These are phyloP conservation scores for Pythium phragmiticola DNA, from an alignment of 352 stramenopile species.

Conservation along the genomic window DNA sequence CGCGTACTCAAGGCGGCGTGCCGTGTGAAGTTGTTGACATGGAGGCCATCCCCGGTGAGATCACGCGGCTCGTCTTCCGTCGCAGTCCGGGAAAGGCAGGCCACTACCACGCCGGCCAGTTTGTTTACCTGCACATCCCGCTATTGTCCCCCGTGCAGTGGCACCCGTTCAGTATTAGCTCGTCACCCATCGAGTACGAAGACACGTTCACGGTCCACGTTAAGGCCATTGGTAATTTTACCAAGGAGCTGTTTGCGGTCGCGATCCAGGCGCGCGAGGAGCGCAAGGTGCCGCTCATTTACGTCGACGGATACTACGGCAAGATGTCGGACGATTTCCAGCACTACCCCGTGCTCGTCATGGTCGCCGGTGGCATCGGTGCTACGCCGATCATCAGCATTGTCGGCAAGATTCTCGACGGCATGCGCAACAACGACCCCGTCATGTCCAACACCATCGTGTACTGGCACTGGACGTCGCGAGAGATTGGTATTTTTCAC, in stretches of 20 bases:
- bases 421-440: constrained; percentile 76
- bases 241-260: constrained; percentile 69
- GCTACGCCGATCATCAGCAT: constrained; percentile 89
- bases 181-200: constrained; percentile 80
- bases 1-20: constrained; percentile 64
- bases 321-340: constrained; percentile 85
- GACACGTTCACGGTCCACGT: constrained; percentile 85
- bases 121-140: constrained; percentile 76
- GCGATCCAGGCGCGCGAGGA: constrained; percentile 77
- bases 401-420: constrained; percentile 82
- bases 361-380: constrained; percentile 84
- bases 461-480: constrained; percentile 86
- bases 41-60: constrained; percentile 80
- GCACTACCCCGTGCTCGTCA: constrained; percentile 77
- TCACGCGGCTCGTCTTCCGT: constrained; percentile 80
- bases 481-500: constrained; percentile 82
- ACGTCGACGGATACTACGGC: constrained; percentile 82
- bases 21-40: constrained; percentile 78
- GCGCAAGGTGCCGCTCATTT: constrained; percentile 78
- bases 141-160: constrained; percentile 73
- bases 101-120: constrained; percentile 82
- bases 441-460: constrained; percentile 69
- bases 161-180: constrained; percentile 87
- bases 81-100: constrained; percentile 68
- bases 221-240: constrained; percentile 76